Percentiles rank a stretch among this genome's conserved stretches.
Conservation (phyloP, 768 basidiomycete species). For the Mycena maculata region DNA sequence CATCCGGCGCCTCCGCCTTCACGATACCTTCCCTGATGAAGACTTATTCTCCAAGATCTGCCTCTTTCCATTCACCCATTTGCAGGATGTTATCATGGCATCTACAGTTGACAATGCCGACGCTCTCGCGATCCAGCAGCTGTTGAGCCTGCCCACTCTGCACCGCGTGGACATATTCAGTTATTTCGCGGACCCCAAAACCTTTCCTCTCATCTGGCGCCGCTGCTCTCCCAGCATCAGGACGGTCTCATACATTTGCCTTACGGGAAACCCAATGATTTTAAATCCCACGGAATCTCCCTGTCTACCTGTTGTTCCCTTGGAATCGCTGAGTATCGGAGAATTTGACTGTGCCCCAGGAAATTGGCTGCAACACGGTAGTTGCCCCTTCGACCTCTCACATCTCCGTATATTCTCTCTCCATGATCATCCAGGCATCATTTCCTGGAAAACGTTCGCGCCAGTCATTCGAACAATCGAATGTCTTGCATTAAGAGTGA, state of each 20-base stretch:
- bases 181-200: background rate
- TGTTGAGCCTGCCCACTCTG: slow-evolving; percentile 1
- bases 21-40: too few relatives aligned
- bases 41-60: too few relatives aligned
- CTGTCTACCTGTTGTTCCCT: background rate
- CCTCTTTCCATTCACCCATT: too few relatives aligned
- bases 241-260: background rate
- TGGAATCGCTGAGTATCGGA: background rate
- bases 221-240: background rate
- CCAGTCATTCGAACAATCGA: too few relatives aligned
- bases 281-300: too few relatives aligned
- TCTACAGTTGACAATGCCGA: too few relatives aligned
- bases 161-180: background rate
- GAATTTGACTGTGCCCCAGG: background rate
- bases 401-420: background rate
- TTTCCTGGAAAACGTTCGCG: too few relatives aligned
- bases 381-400: background rate
- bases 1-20: too few relatives aligned
- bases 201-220: background rate
- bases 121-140: background rate
- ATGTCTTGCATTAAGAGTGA: too few relatives aligned
- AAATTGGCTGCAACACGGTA: background rate
- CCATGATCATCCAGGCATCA: too few relatives aligned
- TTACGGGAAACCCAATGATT: too few relatives aligned
- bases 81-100: too few relatives aligned